phyloP scores from a whole-genome alignment of 371 early-diverging fungal genomes.

The Apophysomyces sp. region DNA sequence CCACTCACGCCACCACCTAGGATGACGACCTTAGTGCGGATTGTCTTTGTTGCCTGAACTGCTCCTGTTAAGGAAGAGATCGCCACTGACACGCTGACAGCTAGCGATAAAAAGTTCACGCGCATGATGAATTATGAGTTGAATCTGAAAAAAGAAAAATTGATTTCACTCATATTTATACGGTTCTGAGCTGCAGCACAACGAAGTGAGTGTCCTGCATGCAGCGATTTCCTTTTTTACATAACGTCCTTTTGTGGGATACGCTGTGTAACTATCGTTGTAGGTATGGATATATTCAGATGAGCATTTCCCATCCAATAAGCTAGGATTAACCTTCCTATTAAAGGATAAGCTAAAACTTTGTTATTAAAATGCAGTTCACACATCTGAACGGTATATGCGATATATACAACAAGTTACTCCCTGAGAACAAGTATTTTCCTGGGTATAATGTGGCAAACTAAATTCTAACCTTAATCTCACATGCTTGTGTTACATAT shows the following conservation, averaged over 20 bases:
- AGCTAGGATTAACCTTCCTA: not conserved
- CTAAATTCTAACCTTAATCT: no score
- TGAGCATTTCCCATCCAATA: not conserved
- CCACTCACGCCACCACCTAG: slow-evolving; percentile 50
- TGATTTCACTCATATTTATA: not conserved
- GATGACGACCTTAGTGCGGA: slow-evolving; percentile 44
- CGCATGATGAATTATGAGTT: not conserved
- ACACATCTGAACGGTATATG: not conserved
- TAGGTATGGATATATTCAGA: not conserved
- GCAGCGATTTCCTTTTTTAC: not conserved
- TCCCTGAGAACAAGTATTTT: no score
- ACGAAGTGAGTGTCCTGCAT: no score
- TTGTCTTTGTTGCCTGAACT: slow-evolving; percentile 11
- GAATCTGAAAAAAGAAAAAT: not conserved
- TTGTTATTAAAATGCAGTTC: not conserved
- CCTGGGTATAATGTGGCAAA: no score
- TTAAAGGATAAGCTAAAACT: not conserved
- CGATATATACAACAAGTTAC: no score
- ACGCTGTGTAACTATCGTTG: not conserved
- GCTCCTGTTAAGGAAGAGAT: not conserved
- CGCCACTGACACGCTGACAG: not conserved
- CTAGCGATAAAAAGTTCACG: not conserved
- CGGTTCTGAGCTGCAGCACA: not conserved
- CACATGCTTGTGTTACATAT: no score
- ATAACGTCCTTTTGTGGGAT: not conserved